Percentiles rank a stretch among this genome's conserved stretches.
Evolutionary conservation across 2,329 filamentous ascomycete genomes (phyloP).

Genomic region (Ceratocystis huliohia): DNA sequence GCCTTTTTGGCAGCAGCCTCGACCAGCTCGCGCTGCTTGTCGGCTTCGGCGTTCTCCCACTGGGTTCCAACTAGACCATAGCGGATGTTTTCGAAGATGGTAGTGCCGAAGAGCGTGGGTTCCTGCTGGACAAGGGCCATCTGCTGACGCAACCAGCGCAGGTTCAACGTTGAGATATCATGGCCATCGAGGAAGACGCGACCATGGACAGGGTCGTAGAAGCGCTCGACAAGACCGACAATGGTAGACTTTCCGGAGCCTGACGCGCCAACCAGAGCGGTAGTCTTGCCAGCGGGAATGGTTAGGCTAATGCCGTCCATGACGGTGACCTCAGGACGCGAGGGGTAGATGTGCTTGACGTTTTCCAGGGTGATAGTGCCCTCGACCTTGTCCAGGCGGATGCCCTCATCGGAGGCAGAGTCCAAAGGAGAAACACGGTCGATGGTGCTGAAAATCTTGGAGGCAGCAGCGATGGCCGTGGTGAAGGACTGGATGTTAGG

Average conservation of each 20-base stretch:
- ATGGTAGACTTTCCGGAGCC: slow-evolving; percentile 93
- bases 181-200: slow-evolving; percentile 68
- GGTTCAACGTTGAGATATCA: slow-evolving; percentile 68
- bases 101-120: slow-evolving; percentile 77
- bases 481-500: slow-evolving; percentile 81
- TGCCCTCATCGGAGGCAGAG: slow-evolving; percentile 55
- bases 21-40: slow-evolving; percentile 58
- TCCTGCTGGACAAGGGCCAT: slow-evolving; percentile 90
- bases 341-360: slow-evolving; percentile 89
- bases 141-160: slow-evolving; percentile 83
- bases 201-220: slow-evolving; percentile 81
- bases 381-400: slow-evolving; percentile 56
- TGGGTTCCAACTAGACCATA: slow-evolving; percentile 79
- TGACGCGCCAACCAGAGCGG: slow-evolving; percentile 84
- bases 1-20: slow-evolving; percentile 75
- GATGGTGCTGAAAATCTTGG: slow-evolving; percentile 89
- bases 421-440: slow-evolving; percentile 78
- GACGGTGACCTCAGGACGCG: slow-evolving; percentile 75
- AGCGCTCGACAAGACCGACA: slow-evolving; percentile 82
- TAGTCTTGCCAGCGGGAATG: slow-evolving; percentile 81
- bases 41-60: slow-evolving; percentile 54
- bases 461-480: slow-evolving; percentile 66
- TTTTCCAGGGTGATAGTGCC: slow-evolving; percentile 70
- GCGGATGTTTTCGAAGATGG: slow-evolving; percentile 81
- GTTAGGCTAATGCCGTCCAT: slow-evolving; percentile 70